These are phyloP conservation scores for Neurospora hispaniola DNA, from an alignment of 495 filamentous ascomycete genomes.

Conservation along the genomic window DNA sequence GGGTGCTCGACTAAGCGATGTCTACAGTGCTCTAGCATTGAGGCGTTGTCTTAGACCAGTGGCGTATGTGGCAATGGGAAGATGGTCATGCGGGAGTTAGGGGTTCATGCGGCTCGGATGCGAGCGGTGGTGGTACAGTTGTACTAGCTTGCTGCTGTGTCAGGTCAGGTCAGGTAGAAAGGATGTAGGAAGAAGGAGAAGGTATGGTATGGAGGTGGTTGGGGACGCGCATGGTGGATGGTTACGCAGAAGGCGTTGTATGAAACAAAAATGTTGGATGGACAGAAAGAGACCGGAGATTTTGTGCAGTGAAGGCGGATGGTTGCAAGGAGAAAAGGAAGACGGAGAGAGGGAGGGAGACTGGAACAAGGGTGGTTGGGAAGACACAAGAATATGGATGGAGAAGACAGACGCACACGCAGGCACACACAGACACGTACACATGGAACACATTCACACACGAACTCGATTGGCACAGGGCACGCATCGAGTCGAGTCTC, in stretches of 20 bases:
- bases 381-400: background rate
- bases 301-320: background rate
- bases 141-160: background rate
- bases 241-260: background rate
- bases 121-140: background rate
- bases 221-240: background rate
- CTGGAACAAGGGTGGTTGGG: background rate
- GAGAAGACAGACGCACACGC: background rate
- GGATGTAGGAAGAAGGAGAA: background rate
- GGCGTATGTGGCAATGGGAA: constrained; percentile 6
- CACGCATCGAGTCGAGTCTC: background rate
- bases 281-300: background rate
- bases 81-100: background rate
- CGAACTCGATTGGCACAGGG: background rate
- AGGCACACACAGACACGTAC: background rate
- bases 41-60: constrained; percentile 7
- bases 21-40: background rate
- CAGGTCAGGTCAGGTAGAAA: background rate
- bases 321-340: background rate
- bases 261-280: background rate
- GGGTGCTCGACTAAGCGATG: constrained; percentile 41
- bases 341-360: background rate
- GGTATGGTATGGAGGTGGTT: background rate
- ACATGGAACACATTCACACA: background rate
- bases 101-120: background rate